Evolutionary conservation across 2,329 filamentous ascomycete species (phyloP), one percentile per base, ranked within the genome.

Genomic region (Balansia obtecta): DNA sequence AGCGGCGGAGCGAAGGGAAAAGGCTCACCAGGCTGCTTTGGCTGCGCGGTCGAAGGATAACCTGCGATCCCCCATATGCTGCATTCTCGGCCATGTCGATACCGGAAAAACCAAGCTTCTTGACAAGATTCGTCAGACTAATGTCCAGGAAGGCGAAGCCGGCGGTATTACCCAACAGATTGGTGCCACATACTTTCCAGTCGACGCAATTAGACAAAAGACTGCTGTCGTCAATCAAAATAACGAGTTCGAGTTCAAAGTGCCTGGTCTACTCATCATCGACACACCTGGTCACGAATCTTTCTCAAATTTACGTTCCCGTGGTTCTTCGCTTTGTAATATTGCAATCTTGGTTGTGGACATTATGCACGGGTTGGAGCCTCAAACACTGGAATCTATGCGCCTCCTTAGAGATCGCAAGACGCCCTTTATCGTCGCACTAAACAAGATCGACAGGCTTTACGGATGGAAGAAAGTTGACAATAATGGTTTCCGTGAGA

Each of bases 91-190:
- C 62, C 93, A 98, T 80, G 93, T 98, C 80, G 93, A 98, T 83
- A 98, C 94, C 44, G 93, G 93, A 68, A 98, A 98, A 75, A 98
- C 93, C n/a, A 98, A 97, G 74, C 76, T 98, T 55, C 79, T 98
- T 52, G 93, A 98, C 76, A 98, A 98, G 75, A 88, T 98, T 63
- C 86, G 93, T 63, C 89, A 96, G 69, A 97, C 93, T 52, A 97
- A 98, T 65, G 93, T 98, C 37, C 94, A 98, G 65, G 93, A 97
- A 71, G 93, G 93, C 62, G 93, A 98, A 79, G 94, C 93, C 40
- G 94, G 93, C 76, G 93, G 93, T 83, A 98, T 98, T 63, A 98
- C 93, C 8, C 93, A 98, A 71, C 93, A 98, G 71, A 98, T 98
- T 64, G 93, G 93, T 83, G 93, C 93, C 48, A 98, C 93, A 2